Percentiles rank a stretch among this genome's conserved stretches.
Evolutionary conservation across 192 early-diverging fungal genomes (phyloP).

Genomic region (Rhizophagus sp.): DNA sequence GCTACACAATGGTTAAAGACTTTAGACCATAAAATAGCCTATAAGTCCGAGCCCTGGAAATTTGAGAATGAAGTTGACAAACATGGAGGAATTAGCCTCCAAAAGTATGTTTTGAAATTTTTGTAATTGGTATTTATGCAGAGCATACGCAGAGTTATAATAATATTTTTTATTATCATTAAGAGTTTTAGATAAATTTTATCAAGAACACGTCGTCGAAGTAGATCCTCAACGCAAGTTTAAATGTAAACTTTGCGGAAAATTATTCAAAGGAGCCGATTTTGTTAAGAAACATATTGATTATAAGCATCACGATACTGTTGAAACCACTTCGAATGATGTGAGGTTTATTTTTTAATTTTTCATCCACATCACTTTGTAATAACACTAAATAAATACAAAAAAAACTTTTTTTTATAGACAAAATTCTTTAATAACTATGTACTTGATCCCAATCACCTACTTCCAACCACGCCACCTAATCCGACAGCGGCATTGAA

Average conservation of each 20-base stretch:
- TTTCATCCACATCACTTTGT: not conserved
- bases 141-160: no score
- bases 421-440: conserved; percentile 85
- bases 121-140: not conserved
- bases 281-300: conserved; percentile 95
- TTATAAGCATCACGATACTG: conserved; percentile 81
- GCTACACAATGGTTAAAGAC: conserved; percentile 56
- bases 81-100: conserved; percentile 50
- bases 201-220: conserved; percentile 41
- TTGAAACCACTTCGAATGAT: conserved; percentile 64
- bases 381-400: not conserved
- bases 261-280: conserved; percentile 91
- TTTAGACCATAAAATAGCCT: conserved; percentile 54
- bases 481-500: conserved; percentile 44
- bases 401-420: conserved; percentile 13
- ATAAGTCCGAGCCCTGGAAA: conserved; percentile 44
- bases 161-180: not conserved
- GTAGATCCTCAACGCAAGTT: conserved; percentile 83
- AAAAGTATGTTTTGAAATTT: conserved; percentile 41
- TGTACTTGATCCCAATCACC: conserved; percentile 83
- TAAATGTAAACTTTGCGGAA: conserved; percentile 86
- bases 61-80: conserved; percentile 46
- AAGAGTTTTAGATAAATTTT: not conserved
- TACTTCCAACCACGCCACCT: conserved; percentile 46
- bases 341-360: conserved; percentile 28